A percentile compares a stretch with the other conserved stretches of the same genome.
Conservation (phyloP, 495 filamentous ascomycete species). For the Peziza echinospora region DNA sequence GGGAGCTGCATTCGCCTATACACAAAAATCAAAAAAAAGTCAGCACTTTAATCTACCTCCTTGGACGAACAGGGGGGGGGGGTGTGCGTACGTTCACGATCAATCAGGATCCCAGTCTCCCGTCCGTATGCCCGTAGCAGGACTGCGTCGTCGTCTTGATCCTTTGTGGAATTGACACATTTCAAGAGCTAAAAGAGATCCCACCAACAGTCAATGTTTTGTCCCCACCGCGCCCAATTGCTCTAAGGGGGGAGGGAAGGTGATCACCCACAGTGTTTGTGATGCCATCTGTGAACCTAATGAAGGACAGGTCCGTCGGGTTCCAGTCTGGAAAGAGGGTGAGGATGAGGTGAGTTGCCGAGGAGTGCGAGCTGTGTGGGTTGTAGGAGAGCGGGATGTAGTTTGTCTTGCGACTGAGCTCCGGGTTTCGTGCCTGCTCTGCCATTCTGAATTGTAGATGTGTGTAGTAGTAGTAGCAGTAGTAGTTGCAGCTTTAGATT, state of each 20-base stretch:
- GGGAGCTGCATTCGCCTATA: conserved; percentile 41
- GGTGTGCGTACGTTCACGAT: conserved; percentile 61
- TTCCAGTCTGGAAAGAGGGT: conserved; percentile 71
- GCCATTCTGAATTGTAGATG: too few species aligned
- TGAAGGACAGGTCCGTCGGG: conserved; percentile 47
- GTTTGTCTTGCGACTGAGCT: conserved; percentile 13
- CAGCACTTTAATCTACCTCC: not conserved
- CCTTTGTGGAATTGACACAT: conserved; percentile 51
- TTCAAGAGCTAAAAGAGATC: conserved; percentile 41
- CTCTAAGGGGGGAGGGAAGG: not conserved
- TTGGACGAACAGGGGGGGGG: not conserved
- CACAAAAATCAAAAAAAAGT: too few species aligned
- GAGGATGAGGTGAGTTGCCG: conserved; percentile 57
- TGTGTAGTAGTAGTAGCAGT: too few species aligned
- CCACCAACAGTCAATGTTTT: conserved; percentile 13
- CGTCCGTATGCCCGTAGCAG: conserved; percentile 86
- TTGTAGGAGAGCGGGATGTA: conserved; percentile 54
- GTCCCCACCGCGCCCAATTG: not conserved
- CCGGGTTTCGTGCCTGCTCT: not conserved
- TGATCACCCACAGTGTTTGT: conserved; percentile 60
- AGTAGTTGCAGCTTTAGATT: too few species aligned
- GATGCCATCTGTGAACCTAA: conserved; percentile 89
- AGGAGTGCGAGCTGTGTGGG: conserved; percentile 47
- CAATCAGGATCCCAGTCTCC: conserved; percentile 85
- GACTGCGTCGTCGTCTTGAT: conserved; percentile 71